Base-by-base conservation (phyloP, 805 yeast genomes). In the Candida piceae region DNA sequence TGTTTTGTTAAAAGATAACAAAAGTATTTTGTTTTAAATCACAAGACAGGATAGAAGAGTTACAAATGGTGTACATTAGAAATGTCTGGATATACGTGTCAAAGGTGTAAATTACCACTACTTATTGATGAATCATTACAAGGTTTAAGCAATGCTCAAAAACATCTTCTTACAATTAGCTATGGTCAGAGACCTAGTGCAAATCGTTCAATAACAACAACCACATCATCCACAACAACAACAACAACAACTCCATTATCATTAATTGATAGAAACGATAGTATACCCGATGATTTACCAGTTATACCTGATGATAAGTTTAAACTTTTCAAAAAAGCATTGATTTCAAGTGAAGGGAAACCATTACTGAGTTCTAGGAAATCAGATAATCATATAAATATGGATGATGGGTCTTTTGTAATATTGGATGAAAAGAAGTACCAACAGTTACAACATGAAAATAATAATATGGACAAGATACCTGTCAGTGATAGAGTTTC, bases 101-200 rank as follows among this genome's bases (percentile, higher is more conserved):
- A 76, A 51, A 61, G 76, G 47, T 83, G 90, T 56, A 68, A 74
- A 40, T 64, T 74, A 16, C 82, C 84, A 1, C 52, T 83, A 22
- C 52, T 56, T 10, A 58, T 80, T 5, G 84, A 82, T 52, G 69
- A 69, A 10, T 72, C 86, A 0, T 53, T 83, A 11, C 55, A 62
- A 16, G 70, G 69, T 22, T 54, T 80, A 18, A 69, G 74, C 32
- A 61, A 67, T 16, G 77, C 80, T 0, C 88, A 81, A 52, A 60
- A 70, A 4, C 69, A 72, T 27, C 63, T 80, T 16, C 59, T 83
- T 15, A 62, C 73, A 0, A 59, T 54, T 9, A 50, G 45, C 29
- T 58, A 59, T 29, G 54, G 58, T 2, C 53, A 46, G 13, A 38
- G 52, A 18, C 54, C 59, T 3, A 20, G 39, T 60, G n/a, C 40